Conservation (phyloP, 2,329 filamentous ascomycete species). For the Ophiostoma quercus region DNA sequence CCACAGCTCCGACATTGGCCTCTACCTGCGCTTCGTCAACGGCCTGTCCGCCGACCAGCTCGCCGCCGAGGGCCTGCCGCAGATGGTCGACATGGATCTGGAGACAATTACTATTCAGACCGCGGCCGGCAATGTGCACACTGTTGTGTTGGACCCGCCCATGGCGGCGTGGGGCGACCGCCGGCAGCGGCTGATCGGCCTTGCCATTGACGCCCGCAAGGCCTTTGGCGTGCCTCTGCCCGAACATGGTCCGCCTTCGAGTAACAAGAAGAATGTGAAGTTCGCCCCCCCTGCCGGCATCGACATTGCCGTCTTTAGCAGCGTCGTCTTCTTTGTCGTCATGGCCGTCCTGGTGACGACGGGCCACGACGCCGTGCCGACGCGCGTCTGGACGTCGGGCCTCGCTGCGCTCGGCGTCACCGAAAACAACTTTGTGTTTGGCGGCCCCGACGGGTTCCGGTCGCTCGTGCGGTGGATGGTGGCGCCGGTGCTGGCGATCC, state of each 20-base stretch:
- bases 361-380: conserved; percentile 50
- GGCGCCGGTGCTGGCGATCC: conserved; percentile 56
- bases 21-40: conserved; percentile 72
- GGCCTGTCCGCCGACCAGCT: conserved; percentile 43
- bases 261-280: conserved; percentile 33
- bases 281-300: conserved; percentile 41
- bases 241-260: conserved; percentile 34
- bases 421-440: conserved; percentile 10
- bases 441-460: conserved; percentile 47
- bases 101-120: conserved; percentile 56
- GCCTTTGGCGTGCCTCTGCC: conserved; percentile 54
- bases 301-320: conserved; percentile 47
- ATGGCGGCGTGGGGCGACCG: conserved; percentile 63
- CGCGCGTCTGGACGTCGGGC: conserved; percentile 39
- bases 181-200: conserved; percentile 64
- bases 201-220: conserved; percentile 54
- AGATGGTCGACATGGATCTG: conserved; percentile 61
- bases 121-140: conserved; percentile 41
- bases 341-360: conserved; percentile 43
- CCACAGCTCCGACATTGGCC: conserved; percentile 66
- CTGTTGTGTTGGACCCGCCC: conserved; percentile 63
- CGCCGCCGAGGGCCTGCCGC: conserved; percentile 38
- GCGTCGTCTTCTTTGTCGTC: conserved; percentile 51
- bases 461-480: conserved; percentile 57
- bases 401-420: conserved; percentile 14